phyloP scores from a whole-genome alignment of 352 stramenopile genomes.

The Globisporangium barbulae region DNA sequence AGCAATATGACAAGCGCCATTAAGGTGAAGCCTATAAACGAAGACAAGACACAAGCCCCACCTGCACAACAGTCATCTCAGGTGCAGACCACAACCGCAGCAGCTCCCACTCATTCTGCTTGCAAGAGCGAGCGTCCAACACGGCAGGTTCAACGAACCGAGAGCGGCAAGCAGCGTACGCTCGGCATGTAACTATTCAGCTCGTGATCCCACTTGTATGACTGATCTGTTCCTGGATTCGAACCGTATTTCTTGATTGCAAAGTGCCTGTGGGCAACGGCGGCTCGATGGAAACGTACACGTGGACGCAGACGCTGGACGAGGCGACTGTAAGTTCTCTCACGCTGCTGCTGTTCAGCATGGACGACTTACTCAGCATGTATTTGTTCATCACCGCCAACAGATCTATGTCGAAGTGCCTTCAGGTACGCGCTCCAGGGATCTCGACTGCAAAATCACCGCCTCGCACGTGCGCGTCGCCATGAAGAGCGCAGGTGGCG shows the following conservation, averaged over 20 bases:
- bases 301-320: constrained; percentile 97
- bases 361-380: background rate
- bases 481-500: constrained; percentile 38
- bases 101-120: background rate
- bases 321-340: constrained; percentile 85
- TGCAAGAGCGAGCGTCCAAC: background rate
- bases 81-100: background rate
- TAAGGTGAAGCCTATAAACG: background rate
- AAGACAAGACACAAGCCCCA: background rate
- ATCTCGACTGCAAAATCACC: constrained; percentile 90
- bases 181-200: constrained; percentile 1
- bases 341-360: background rate
- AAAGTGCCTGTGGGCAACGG: constrained; percentile 90
- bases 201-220: background rate
- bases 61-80: background rate
- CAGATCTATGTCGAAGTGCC: constrained; percentile 86
- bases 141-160: constrained; percentile 33
- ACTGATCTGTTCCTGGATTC: background rate
- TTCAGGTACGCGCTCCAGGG: constrained; percentile 81
- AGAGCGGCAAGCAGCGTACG: constrained; percentile 69
- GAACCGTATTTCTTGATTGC: too few relatives aligned
- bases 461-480: constrained; percentile 84
- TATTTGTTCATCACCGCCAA: background rate
- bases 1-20: background rate
- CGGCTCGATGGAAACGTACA: constrained; percentile 86